A percentile compares a stretch with the other conserved stretches of the same genome.
Conservation (phyloP, 2,329 filamentous ascomycete species). For the Graphium sp. region DNA sequence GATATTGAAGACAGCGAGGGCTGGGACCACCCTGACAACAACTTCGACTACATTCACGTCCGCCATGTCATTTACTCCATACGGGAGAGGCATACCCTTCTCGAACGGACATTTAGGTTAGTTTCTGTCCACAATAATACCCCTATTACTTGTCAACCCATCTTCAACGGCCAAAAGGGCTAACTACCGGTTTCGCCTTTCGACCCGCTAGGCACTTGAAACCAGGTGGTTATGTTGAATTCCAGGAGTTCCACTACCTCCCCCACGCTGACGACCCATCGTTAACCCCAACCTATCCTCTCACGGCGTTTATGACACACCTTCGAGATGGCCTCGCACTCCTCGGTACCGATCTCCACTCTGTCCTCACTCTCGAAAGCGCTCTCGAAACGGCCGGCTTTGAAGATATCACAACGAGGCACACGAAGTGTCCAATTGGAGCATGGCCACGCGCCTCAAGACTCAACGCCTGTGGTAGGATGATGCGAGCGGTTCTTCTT, state of each 20-base stretch:
- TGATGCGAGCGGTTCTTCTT: conserved; percentile 23
- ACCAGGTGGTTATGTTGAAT: conserved; percentile 31
- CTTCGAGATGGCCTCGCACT: conserved; percentile 20
- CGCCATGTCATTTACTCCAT: conserved; percentile 28
- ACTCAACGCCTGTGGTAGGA: conserved; percentile 25
- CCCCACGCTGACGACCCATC: conserved; percentile 26
- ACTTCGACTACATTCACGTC: conserved; percentile 31
- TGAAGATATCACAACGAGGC: conserved; percentile 18
- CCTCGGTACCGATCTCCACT: conserved; percentile 23
- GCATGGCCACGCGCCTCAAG: conserved; percentile 25
- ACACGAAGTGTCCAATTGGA: conserved; percentile 29
- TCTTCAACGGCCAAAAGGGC: neutral
- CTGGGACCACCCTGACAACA: conserved; percentile 26
- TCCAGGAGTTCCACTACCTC: conserved; percentile 26
- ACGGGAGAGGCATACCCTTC: conserved; percentile 19
- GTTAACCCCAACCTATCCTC: conserved; percentile 22
- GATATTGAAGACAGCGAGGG: conserved; percentile 32
- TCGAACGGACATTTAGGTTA: conserved; percentile 24
- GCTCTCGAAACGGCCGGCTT: conserved; percentile 24
- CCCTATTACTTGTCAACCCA: neutral
- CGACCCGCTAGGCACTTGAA: conserved; percentile 23
- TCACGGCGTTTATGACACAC: conserved; percentile 25
- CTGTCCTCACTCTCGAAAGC: conserved; percentile 16
- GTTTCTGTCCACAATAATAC: conserved; percentile 8
- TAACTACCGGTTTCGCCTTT: neutral